These are phyloP conservation scores for Chimonanthus praecox DNA, from an alignment of 164 flowering plant genomes.

Conservation along the genomic window DNA sequence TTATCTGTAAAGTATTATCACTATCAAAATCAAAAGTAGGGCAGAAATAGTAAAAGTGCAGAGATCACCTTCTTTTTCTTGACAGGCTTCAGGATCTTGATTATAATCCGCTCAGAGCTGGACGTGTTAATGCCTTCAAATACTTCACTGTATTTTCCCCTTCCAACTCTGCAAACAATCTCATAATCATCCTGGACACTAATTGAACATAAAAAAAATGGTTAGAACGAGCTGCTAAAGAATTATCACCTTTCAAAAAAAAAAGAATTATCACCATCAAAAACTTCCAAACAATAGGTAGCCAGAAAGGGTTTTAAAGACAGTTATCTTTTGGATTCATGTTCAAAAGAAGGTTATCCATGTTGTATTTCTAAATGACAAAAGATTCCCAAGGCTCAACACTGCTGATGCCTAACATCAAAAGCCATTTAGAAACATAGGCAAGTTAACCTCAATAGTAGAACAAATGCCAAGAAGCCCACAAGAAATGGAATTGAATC, in stretches of 20 bases:
- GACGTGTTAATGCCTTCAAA: conserved; percentile 53
- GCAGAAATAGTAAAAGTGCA: neutral
- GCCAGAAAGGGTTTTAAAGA: no score
- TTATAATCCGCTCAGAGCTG: conserved; percentile 51
- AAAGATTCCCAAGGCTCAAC: no score
- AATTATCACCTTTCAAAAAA: neutral
- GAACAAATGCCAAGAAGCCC: no score
- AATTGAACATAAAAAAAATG: conserved; percentile 4
- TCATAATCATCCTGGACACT: conserved; percentile 72
- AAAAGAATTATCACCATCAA: neutral
- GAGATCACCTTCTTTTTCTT: conserved; percentile 67
- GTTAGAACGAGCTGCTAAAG: neutral
- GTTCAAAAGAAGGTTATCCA: no score
- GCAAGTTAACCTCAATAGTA: no score
- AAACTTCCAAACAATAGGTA: no score
- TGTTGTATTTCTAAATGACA: no score
- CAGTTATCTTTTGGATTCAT: no score
- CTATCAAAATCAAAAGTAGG: neutral
- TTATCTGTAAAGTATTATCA: no score
- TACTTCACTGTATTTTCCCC: conserved; percentile 72
- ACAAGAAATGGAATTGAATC: no score
- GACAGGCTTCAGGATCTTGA: conserved; percentile 79
- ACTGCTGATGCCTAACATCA: no score
- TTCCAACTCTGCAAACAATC: conserved; percentile 62
- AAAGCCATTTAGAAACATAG: no score